Conservation (phyloP, 352 stramenopile genomes). For the Phytophthora palmivora region DNA sequence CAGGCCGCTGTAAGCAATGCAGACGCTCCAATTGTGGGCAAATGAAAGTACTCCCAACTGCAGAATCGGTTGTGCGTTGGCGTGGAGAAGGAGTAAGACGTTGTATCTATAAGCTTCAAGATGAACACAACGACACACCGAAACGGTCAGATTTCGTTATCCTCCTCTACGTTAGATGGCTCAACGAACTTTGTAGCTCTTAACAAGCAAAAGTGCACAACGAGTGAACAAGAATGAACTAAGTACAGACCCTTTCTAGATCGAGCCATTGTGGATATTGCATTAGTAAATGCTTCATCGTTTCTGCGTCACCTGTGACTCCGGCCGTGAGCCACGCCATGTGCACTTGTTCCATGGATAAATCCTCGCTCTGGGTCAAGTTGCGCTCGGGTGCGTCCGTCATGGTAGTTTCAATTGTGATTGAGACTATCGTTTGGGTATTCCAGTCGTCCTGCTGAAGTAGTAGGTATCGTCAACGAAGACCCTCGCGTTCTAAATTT, state of each 20-base stretch:
- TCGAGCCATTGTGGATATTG: slow-evolving; percentile 32
- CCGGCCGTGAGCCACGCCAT: slow-evolving; percentile 23
- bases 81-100: neutral
- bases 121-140: slow-evolving; percentile 12
- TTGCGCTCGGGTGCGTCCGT: neutral
- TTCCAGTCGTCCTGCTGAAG: neutral
- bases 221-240: neutral
- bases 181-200: neutral
- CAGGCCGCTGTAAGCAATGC: slow-evolving; percentile 32
- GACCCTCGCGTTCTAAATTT: neutral
- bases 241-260: slow-evolving; percentile 14
- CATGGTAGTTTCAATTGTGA: slow-evolving; percentile 15
- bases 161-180: neutral
- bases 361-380: neutral
- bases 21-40: slow-evolving; percentile 25
- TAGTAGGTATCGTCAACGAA: neutral
- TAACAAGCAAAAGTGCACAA: neutral
- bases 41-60: slow-evolving; percentile 34
- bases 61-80: slow-evolving; percentile 18
- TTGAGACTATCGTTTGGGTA: neutral
- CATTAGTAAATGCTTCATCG: slow-evolving; percentile 21
- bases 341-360: slow-evolving; percentile 21
- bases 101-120: slow-evolving; percentile 10
- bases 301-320: slow-evolving; percentile 7
- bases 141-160: slow-evolving; percentile 9